A percentile compares a stretch with the other conserved stretches of the same genome.
phyloP scores from a whole-genome alignment of 148 eudicot genomes.

The Beta vulgaris region DNA sequence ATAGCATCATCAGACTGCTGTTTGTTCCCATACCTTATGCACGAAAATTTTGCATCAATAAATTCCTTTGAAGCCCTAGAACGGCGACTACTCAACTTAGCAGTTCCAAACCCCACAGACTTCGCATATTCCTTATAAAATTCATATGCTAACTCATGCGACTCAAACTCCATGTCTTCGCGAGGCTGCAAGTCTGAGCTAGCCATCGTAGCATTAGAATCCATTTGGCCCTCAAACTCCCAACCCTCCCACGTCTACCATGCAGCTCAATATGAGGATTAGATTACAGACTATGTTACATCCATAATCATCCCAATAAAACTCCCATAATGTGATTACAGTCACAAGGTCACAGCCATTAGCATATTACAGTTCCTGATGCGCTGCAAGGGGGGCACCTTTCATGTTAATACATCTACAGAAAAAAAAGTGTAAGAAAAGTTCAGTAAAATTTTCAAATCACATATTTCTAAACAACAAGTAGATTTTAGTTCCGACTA shows the following conservation, averaged over 20 bases:
- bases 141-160: constrained; percentile 59
- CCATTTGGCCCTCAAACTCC: constrained; percentile 32
- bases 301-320: constrained; percentile 8
- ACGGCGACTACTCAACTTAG: constrained; percentile 69
- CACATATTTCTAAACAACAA: neutral
- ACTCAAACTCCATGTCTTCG: constrained; percentile 58
- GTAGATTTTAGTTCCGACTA: neutral
- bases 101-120: constrained; percentile 62
- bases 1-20: constrained; percentile 72
- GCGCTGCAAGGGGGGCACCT: neutral
- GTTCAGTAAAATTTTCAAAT: neutral
- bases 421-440: neutral
- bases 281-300: constrained; percentile 11
- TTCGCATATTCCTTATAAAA: constrained; percentile 69
- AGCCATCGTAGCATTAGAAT: constrained; percentile 22
- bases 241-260: constrained; percentile 15
- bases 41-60: constrained; percentile 68
- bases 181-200: constrained; percentile 40
- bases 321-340: too few relatives aligned
- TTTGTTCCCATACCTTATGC: constrained; percentile 68
- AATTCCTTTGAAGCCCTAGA: constrained; percentile 68
- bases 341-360: too few relatives aligned
- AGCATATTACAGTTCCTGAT: neutral
- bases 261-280: constrained; percentile 9
- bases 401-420: neutral